Conservation (phyloP, 495 filamentous ascomycete genomes). For the Penicillium manginii region DNA sequence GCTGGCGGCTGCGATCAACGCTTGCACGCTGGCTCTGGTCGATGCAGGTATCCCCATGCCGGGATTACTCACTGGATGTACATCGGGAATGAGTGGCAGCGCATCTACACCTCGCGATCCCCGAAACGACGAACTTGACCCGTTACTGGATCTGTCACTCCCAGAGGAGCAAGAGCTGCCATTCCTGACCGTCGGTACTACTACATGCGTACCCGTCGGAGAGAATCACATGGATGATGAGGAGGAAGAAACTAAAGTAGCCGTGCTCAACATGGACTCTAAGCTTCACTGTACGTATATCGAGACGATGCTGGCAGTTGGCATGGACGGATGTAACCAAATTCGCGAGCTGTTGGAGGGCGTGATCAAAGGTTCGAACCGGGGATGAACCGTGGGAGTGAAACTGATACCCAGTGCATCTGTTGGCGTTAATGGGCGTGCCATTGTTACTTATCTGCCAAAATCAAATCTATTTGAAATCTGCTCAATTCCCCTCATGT, state of each 20-base stretch:
- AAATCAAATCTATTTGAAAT: constrained; percentile 18
- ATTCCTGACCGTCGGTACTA: constrained; percentile 80
- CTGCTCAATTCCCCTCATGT: constrained; percentile 30
- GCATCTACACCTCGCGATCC: constrained; percentile 57
- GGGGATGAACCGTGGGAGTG: constrained; percentile 15
- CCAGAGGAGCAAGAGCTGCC: constrained; percentile 91
- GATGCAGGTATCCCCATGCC: constrained; percentile 95
- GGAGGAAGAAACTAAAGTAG: constrained; percentile 67
- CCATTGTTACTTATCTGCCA: neutral
- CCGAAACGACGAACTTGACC: constrained; percentile 74
- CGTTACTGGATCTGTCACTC: constrained; percentile 83
- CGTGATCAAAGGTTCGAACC: constrained; percentile 50
- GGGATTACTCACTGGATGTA: constrained; percentile 87
- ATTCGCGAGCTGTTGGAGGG: constrained; percentile 74
- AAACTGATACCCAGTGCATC: constrained; percentile 29
- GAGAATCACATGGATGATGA: constrained; percentile 43
- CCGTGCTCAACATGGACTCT: constrained; percentile 82
- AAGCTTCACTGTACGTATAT: constrained; percentile 73
- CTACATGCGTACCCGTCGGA: constrained; percentile 55
- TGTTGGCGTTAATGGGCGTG: constrained; percentile 8
- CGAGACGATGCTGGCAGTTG: constrained; percentile 90
- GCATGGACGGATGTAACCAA: constrained; percentile 88
- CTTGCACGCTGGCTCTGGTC: constrained; percentile 86
- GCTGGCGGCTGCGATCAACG: constrained; percentile 88
- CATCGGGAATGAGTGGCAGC: constrained; percentile 73